phyloP scores from a whole-genome alignment of 148 eudicot species.

The Polygonum aviculare region DNA sequence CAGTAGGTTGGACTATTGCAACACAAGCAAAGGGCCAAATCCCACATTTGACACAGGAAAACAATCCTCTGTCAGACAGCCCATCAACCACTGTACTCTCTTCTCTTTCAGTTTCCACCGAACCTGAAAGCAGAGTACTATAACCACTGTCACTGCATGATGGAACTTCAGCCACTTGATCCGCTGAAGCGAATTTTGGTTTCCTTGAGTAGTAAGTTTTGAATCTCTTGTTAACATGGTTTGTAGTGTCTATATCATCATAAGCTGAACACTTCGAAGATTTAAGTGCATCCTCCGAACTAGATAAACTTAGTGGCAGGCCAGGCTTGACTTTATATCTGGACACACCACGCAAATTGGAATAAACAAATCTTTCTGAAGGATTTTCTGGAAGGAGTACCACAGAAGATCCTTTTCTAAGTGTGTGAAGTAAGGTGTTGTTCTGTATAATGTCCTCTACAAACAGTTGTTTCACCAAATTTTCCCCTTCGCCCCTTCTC shows the following conservation, averaged over 20 bases:
- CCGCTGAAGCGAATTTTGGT: slow-evolving; percentile 31
- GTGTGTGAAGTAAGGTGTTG: slow-evolving; percentile 52
- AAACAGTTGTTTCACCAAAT: slow-evolving; percentile 70
- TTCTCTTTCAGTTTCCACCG: slow-evolving; percentile 25
- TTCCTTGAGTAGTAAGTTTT: slow-evolving; percentile 31
- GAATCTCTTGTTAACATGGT: slow-evolving; percentile 35
- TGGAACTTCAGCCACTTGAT: slow-evolving; percentile 14
- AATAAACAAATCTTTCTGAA: slow-evolving; percentile 40
- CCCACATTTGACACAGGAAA: slow-evolving; percentile 97
- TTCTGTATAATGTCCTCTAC: slow-evolving; percentile 71
- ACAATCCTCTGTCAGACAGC: slow-evolving; percentile 54
- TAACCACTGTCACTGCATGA: slow-evolving; percentile 17
- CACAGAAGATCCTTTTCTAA: slow-evolving; percentile 68
- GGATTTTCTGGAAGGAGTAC: slow-evolving; percentile 79
- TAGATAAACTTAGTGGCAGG: slow-evolving; percentile 34
- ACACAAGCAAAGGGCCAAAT: slow-evolving; percentile 91
- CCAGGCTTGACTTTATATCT: slow-evolving; percentile 35
- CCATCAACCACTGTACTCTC: slow-evolving; percentile 38
- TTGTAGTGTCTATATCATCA: slow-evolving; percentile 31
- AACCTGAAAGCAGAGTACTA: slow-evolving; percentile 11
- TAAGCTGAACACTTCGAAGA: slow-evolving; percentile 27
- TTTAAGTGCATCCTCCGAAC: slow-evolving; percentile 37
- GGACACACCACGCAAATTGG: slow-evolving; percentile 40
- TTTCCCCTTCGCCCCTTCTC: slow-evolving; percentile 80
- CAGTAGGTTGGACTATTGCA: slow-evolving; percentile 78